A percentile compares a stretch with the other conserved stretches of the same genome.
Conservation (phyloP, 2,329 filamentous ascomycete species). For the Paecilomyces fulvus region DNA sequence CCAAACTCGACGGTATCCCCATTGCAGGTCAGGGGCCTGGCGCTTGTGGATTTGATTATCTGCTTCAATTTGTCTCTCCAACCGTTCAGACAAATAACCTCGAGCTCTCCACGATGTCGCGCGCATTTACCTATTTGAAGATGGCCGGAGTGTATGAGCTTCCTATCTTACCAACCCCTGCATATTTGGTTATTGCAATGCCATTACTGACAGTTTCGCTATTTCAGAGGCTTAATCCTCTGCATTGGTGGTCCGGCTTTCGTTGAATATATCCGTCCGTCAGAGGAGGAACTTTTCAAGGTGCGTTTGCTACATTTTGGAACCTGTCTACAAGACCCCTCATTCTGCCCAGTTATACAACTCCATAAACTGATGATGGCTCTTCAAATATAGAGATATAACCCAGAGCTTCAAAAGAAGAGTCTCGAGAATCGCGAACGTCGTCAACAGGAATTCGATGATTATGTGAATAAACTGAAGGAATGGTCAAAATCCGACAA, state of each 20-base stretch:
- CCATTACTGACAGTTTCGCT: conserved; percentile 1
- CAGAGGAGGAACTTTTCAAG: conserved; percentile 83
- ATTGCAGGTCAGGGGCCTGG: background rate
- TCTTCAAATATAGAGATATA: conserved; percentile 58
- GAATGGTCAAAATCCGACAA: conserved; percentile 85
- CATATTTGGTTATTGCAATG: background rate
- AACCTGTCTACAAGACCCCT: background rate
- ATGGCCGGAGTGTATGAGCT: conserved; percentile 59
- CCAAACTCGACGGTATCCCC: background rate
- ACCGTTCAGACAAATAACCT: background rate
- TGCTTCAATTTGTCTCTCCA: background rate
- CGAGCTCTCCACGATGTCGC: conserved; percentile 31
- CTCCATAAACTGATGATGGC: background rate
- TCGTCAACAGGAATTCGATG: conserved; percentile 76
- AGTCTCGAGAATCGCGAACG: conserved; percentile 71
- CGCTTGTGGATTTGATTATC: background rate
- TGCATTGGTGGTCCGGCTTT: conserved; percentile 79
- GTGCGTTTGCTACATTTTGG: conserved; percentile 21
- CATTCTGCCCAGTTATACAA: background rate
- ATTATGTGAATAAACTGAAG: conserved; percentile 77
- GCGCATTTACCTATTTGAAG: conserved; percentile 49
- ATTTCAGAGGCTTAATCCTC: conserved; percentile 57
- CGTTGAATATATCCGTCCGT: conserved; percentile 62
- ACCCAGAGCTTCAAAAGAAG: conserved; percentile 83
- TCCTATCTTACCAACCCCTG: conserved; percentile 7